These are phyloP conservation scores for Aspergillus flavus DNA, from an alignment of 2,329 filamentous ascomycete genomes.

Conservation along the genomic window DNA sequence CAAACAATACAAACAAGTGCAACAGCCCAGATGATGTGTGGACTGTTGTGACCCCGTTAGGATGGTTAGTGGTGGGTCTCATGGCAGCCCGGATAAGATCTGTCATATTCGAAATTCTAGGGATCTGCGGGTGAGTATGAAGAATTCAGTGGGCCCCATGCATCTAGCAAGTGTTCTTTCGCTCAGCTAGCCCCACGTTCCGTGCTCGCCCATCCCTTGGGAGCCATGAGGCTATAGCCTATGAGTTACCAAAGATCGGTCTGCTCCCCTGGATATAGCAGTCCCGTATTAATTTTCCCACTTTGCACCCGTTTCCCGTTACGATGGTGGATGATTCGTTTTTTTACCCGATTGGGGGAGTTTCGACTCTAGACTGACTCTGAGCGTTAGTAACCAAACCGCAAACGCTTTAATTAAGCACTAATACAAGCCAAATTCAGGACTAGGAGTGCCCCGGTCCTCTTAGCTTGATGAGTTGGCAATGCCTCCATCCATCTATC, in stretches of 20 bases:
- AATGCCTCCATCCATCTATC: not conserved
- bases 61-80: conserved; percentile 5
- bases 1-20: not conserved
- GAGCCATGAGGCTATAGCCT: not conserved
- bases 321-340: not conserved
- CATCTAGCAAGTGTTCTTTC: conserved; percentile 1
- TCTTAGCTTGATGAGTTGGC: conserved; percentile 4
- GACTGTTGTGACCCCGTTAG: conserved; percentile 1
- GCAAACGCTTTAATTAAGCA: not conserved
- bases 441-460: not conserved
- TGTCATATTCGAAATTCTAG: conserved; percentile 32
- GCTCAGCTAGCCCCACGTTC: conserved; percentile 23
- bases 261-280: not conserved
- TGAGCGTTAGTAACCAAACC: not conserved
- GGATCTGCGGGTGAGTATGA: conserved; percentile 16
- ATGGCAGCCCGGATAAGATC: conserved; percentile 27
- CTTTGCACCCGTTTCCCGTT: not conserved
- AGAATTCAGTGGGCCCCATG: conserved; percentile 12
- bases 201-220: conserved; percentile 6
- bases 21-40: conserved; percentile 6
- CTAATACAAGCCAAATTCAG: not conserved
- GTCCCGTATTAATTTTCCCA: not conserved
- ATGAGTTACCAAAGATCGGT: not conserved
- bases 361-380: not conserved
- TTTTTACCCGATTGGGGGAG: conserved; percentile 1